Evolutionary conservation across 2,329 filamentous ascomycete species (phyloP), one percentile per base, ranked within the genome.

Genomic region (Pseudogymnoascus sp.): DNA sequence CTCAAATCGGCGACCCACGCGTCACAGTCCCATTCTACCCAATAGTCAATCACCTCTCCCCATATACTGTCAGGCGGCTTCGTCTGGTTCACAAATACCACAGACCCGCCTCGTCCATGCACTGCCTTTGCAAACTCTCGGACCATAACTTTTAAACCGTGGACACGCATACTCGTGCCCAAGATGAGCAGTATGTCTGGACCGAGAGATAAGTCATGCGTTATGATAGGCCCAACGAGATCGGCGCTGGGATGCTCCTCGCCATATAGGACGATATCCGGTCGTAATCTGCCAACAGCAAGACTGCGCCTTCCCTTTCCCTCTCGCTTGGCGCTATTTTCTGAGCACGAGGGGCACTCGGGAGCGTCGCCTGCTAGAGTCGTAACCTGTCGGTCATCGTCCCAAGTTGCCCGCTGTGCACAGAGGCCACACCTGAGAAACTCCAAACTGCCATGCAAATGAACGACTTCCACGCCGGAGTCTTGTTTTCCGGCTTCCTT

Each of bases 11-110:
- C 74, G 0, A 90, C 87, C 88, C 88, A 91, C 3, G 84, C 84
- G 68, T 91, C 88, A 65, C 88, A 90, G 70, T 90, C 88, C 87
- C 87, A 90, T 67, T 88, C 81, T 0, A 91, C 81, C 84, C 87
- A 90, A 67, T 87, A 89, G 74, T 91, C 88, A 62, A 91, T 87
- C 0, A 90, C 77, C 63, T 90, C 87, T 0, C 86, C 84, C 88
- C 88, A 91, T 0, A 81, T 83, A 71, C 88, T 90, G 71, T 90
- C 87, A 0, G 88, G 80, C 0, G 88, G 87, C 69, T 88, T 88
- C 1, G 88, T 90, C 21, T 87, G 83, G 74, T 91, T 91, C 67
- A 90, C 85, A 75, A 90, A 90, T 4, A 90, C 79, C 0, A 91
- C 88, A 63, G 84, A 88, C 64, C 88, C 88, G 23, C 85, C 85